A percentile compares a stretch with the other conserved stretches of the same genome.
Conservation (phyloP, 371 early-diverging fungal genomes). For the Umbelopsis sp. region DNA sequence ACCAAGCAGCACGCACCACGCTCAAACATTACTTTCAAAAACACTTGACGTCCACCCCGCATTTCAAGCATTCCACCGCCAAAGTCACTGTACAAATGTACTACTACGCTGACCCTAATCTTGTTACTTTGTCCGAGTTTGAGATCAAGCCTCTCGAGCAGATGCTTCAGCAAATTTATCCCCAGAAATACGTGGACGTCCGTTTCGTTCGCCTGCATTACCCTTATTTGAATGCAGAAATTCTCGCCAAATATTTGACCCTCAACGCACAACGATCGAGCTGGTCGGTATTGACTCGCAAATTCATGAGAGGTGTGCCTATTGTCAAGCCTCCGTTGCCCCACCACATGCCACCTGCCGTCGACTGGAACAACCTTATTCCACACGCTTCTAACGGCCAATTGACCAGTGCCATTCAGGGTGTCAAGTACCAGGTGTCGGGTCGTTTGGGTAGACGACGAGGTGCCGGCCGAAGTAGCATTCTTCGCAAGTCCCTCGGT, state of each 20-base stretch:
- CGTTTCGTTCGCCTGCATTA: slow-evolving; percentile 46
- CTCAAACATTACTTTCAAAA: slow-evolving; percentile 53
- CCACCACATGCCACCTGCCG: slow-evolving; percentile 50
- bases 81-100: slow-evolving; percentile 53
- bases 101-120: slow-evolving; percentile 50
- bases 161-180: slow-evolving; percentile 43
- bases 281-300: slow-evolving; percentile 47
- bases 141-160: slow-evolving; percentile 50
- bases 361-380: slow-evolving; percentile 51
- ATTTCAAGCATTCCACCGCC: slow-evolving; percentile 51
- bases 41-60: slow-evolving; percentile 54
- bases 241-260: slow-evolving; percentile 54
- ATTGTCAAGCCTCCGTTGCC: slow-evolving; percentile 56
- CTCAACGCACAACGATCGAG: slow-evolving; percentile 43
- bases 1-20: slow-evolving; percentile 44
- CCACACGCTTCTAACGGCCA: slow-evolving; percentile 49
- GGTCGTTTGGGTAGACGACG: slow-evolving; percentile 54
- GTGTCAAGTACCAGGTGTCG: slow-evolving; percentile 54
- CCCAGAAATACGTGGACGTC: slow-evolving; percentile 51
- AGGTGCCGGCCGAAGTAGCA: slow-evolving; percentile 47
- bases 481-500: slow-evolving; percentile 51
- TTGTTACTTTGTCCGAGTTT: slow-evolving; percentile 34
- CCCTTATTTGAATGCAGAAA: slow-evolving; percentile 59
- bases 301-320: slow-evolving; percentile 48
- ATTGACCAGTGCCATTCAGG: slow-evolving; percentile 52